Conservation (phyloP, 108 stramenopile species). For the Skeletonema tropicum region DNA sequence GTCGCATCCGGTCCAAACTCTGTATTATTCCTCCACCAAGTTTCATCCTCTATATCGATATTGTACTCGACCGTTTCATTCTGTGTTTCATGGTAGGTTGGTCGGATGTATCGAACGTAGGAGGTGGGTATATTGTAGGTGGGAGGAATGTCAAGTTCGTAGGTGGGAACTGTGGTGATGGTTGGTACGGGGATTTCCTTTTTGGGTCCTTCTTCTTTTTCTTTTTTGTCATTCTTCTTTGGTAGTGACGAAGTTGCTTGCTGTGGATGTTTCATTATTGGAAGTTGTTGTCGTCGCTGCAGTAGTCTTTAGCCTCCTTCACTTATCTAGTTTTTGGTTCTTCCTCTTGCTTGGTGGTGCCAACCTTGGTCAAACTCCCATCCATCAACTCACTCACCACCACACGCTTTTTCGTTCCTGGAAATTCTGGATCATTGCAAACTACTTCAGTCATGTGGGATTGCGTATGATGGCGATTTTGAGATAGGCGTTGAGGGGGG, state of each 20-base stretch:
- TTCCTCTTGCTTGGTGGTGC: background rate
- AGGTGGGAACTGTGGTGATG: slow-evolving; percentile 65
- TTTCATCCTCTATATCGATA: slow-evolving; percentile 78
- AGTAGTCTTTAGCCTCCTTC: background rate
- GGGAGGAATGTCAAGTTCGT: slow-evolving; percentile 66
- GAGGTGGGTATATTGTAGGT: slow-evolving; percentile 60
- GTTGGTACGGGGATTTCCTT: slow-evolving; percentile 79
- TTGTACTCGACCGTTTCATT: slow-evolving; percentile 68
- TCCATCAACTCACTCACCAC: slow-evolving; percentile 18
- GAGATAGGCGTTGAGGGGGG: slow-evolving; percentile 80
- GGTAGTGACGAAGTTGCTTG: slow-evolving; percentile 53
- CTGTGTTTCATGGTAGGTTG: slow-evolving; percentile 52
- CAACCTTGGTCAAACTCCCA: slow-evolving; percentile 13
- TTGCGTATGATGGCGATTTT: slow-evolving; percentile 77
- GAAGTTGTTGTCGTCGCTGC: background rate
- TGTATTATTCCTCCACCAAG: slow-evolving; percentile 65
- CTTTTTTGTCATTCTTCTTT: slow-evolving; percentile 49
- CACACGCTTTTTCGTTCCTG: slow-evolving; percentile 56
- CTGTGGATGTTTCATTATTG: slow-evolving; percentile 46
- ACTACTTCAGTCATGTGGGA: slow-evolving; percentile 57
- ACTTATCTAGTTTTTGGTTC: no score
- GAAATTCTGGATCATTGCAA: slow-evolving; percentile 67
- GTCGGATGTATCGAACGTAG: slow-evolving; percentile 68
- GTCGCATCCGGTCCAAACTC: slow-evolving; percentile 63
- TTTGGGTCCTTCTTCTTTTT: slow-evolving; percentile 33